Conservation (phyloP, 2,329 filamentous ascomycete species). For the Camillea tinctor region DNA sequence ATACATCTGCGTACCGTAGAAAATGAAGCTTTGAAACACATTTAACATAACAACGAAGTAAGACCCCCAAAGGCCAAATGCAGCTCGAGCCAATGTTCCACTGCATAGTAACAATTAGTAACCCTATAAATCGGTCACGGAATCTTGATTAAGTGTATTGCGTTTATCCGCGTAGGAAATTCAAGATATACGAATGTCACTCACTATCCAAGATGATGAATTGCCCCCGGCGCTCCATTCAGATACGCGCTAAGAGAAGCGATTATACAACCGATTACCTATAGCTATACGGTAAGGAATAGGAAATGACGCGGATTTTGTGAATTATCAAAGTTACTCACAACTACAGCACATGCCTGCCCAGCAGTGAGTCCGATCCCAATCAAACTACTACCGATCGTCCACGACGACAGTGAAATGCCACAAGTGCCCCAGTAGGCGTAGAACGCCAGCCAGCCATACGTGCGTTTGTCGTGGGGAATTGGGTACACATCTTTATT, state of each 20-base stretch:
- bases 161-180: background rate
- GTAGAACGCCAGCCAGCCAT: conserved; percentile 14
- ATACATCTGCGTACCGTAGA: conserved; percentile 17
- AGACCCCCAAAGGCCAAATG: conserved; percentile 15
- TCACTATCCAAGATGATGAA: conserved; percentile 14
- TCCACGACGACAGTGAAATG: conserved; percentile 15
- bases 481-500: conserved; percentile 15
- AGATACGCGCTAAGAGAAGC: conserved; percentile 15
- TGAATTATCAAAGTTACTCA: background rate
- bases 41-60: conserved; percentile 15
- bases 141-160: background rate
- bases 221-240: conserved; percentile 13
- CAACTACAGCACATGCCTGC: conserved; percentile 12
- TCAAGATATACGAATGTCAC: background rate
- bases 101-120: background rate
- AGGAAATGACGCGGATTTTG: background rate
- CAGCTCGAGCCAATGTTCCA: conserved; percentile 11
- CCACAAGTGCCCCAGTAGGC: conserved; percentile 17
- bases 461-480: conserved; percentile 13
- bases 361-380: conserved; percentile 14
- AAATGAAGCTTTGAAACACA: conserved; percentile 14
- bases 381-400: conserved; percentile 13
- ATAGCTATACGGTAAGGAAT: background rate
- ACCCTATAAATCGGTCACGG: background rate
- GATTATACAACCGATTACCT: conserved; percentile 12